Evolutionary conservation across 352 stramenopile genomes (phyloP), one percentile per base, ranked within the genome.

Genomic region (Globisporangium heterothallicum): DNA sequence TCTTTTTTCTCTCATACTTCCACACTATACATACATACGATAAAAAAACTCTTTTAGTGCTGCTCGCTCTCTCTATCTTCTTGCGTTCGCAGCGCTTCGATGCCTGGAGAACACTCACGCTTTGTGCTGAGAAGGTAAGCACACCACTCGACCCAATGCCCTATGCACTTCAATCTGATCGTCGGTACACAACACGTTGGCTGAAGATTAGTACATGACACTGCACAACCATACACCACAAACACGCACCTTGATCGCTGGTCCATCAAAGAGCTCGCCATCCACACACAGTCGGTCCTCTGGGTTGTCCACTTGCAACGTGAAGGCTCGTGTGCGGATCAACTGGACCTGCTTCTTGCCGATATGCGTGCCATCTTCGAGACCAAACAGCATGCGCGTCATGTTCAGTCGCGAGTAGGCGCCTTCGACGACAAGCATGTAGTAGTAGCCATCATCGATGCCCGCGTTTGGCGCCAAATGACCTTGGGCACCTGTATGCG

Each of bases 261-360:
- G 63, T 0, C 78, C 78, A 4, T 48, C 47, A 27, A 88, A 80
- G 16, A 77, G 53, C 34, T 88, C 78, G 6, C 78, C 78, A 59
- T 88, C 78, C 13, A 88, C 63, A 34, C 70, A 86, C 25, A 88
- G 68, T 26, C 73, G 56, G 25, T 84, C 72, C 16, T 68, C 40
- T 4, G 56, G 35, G 29, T 66, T 60, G 26, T 61, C 66, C 12
- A 65, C 55, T 24, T 57, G 43, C 12, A 86, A 43, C 19, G 64
- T 70, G 54, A 80, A 86, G 5, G 74, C 78, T 36, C 78, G 76
- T 0, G 78, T 89, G 14, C 70, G 70, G 51, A 89, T 69, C 18
- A 86, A 52, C 19, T 81, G 52, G 7, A 87, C 63, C 16, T 61
- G 56, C 19, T 74, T 56, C 29, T 59, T 42, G 42, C 71, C 58